These are phyloP conservation scores for Spizellomyces punctatus DNA, from an alignment of 192 early-diverging fungal species.

Conservation along the genomic window DNA sequence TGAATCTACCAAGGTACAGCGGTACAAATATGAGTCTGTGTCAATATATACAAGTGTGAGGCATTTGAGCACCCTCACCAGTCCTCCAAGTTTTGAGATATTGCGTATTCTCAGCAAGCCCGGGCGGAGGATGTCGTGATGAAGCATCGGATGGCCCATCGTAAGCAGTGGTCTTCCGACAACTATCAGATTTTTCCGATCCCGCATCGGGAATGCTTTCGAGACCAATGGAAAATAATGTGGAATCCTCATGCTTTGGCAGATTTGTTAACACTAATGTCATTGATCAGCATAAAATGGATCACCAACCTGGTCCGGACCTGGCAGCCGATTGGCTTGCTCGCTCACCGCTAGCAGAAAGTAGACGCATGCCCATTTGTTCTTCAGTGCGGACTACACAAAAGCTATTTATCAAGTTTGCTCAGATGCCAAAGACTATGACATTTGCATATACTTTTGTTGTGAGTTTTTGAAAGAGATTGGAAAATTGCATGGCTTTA, in stretches of 20 bases:
- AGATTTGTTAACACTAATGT: not conserved
- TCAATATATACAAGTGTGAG: not conserved
- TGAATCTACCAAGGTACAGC: not conserved
- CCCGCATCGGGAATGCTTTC: not conserved
- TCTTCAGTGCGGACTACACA: slow-evolving; percentile 8
- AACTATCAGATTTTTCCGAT: no score
- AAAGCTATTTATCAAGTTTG: not conserved
- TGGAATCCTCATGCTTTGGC: not conserved
- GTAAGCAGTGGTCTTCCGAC: not conserved
- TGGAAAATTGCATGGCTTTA: slow-evolving; percentile 62
- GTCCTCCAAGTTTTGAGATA: not conserved
- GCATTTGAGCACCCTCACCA: not conserved
- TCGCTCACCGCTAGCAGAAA: slow-evolving; percentile 25
- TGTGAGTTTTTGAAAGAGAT: slow-evolving; percentile 58
- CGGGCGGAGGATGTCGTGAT: not conserved
- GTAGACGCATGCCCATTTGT: slow-evolving; percentile 21
- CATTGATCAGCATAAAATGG: not conserved
- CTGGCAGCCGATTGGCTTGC: slow-evolving; percentile 21
- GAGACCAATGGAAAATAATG: not conserved
- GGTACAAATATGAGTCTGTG: not conserved
- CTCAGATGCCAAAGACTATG: slow-evolving; percentile 28
- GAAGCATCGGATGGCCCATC: not conserved
- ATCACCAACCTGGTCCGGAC: not conserved
- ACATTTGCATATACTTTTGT: slow-evolving; percentile 13
- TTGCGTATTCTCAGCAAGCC: not conserved